A percentile compares a stretch with the other conserved stretches of the same genome.
Conservation (phyloP, 2,329 filamentous ascomycete species). For the Exophiala sp. region DNA sequence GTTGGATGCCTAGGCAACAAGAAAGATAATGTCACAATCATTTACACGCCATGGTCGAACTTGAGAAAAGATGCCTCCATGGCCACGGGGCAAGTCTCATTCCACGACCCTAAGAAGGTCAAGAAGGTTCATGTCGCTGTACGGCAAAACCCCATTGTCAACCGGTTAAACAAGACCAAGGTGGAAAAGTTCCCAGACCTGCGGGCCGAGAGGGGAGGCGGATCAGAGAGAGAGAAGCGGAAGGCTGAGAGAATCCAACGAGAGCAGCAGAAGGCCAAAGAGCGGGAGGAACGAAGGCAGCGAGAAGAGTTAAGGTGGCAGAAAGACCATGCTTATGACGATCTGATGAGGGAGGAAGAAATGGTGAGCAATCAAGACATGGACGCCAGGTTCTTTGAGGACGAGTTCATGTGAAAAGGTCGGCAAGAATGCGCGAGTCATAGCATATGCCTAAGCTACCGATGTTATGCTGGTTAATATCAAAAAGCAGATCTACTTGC, state of each 20-base stretch:
- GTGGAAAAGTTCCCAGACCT: slow-evolving; percentile 83
- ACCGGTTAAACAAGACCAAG: slow-evolving; percentile 96
- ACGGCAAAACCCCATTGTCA: slow-evolving; percentile 85
- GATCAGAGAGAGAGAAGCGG: slow-evolving; percentile 62
- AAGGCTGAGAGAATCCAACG: slow-evolving; percentile 53
- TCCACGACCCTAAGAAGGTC: slow-evolving; percentile 79
- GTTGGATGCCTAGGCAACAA: slow-evolving; percentile 68
- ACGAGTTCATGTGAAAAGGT: slow-evolving; percentile 97
- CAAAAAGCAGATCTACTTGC: too few species aligned
- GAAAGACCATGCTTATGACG: slow-evolving; percentile 97
- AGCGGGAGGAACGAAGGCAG: slow-evolving; percentile 56
- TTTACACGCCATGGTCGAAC: slow-evolving; percentile 98
- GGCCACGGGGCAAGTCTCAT: slow-evolving; percentile 90
- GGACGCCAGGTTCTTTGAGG: slow-evolving; percentile 64
- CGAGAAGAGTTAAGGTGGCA: slow-evolving; percentile 85
- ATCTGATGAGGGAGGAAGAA: slow-evolving; percentile 77
- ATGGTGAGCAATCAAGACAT: slow-evolving; percentile 85
- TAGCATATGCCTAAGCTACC: too few species aligned
- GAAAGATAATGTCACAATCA: slow-evolving; percentile 92
- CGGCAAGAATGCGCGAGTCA: too few species aligned
- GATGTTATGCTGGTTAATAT: too few species aligned
- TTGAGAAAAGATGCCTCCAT: slow-evolving; percentile 92
- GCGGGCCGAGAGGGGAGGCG: slow-evolving; percentile 72
- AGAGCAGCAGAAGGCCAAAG: slow-evolving; percentile 38
- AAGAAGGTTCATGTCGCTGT: slow-evolving; percentile 72